Evolutionary conservation across 306 rosid genomes (phyloP), one percentile per base, ranked within the genome.

Genomic region (Ammopiptanthus mongolicus): DNA sequence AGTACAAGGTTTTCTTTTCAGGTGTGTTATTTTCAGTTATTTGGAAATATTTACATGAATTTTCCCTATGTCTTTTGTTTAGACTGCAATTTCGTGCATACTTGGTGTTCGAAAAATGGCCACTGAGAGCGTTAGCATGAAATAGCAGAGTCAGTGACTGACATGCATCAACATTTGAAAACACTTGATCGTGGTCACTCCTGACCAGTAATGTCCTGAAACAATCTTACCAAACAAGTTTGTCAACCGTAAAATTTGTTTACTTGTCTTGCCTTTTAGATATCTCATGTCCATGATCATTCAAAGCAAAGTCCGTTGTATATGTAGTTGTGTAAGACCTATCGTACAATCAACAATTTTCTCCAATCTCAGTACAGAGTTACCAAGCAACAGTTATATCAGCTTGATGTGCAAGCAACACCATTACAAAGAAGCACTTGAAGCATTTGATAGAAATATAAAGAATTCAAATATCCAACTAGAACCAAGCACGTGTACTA

Each of bases 401-500:
- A 77, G 37, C 78, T 78, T 72, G 69, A 70, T 90, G 61, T 85
- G 91, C 61, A 82, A 74, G 71, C 88, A 84, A 42, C 80, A 65
- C 12, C 87, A 47, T 29, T 79, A 88, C 84, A 79, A 41, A 80
- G 91, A 88, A 70, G 96, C 96, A 56, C 88, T 91, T 23, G 67
- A 78, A 75, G 87, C 87, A 31, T 91, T 92, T 79, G 87, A 88
- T 58, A 44, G 80, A 37, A 53, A 85, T 47, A 71, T 58, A 34
- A 74, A 77, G 69, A 72, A 71, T 46, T 44, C 83, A 0, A 76
- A 21, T 65, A 77, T 60, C 73, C 81, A 73, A 65, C 59, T 90
- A 28, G 86, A 74, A 36, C 88, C 84, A 66, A 74, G 75, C 44
- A 86, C 88, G 5, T 88, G 78, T 51, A 81, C 84, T 1, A 62